These are phyloP conservation scores for Myxozyma vanderwaltii DNA, from an alignment of 805 yeast species.

Conservation along the genomic window DNA sequence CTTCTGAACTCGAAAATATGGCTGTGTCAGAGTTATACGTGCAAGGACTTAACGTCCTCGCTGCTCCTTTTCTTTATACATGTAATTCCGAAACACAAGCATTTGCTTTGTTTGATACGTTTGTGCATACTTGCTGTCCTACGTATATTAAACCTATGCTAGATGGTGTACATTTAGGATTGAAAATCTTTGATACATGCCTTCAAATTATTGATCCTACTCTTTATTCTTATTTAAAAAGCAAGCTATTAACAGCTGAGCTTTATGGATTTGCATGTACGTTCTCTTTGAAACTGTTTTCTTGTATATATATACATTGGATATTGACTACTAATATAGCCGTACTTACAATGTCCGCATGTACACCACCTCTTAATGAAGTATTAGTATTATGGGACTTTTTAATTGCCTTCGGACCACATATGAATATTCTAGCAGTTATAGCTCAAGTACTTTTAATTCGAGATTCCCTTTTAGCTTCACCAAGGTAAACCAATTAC, in stretches of 20 bases:
- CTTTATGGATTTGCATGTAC: constrained; percentile 69
- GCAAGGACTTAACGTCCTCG: constrained; percentile 88
- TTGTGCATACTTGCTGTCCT: constrained; percentile 69
- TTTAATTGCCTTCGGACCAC: constrained; percentile 86
- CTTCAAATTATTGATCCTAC: constrained; percentile 73
- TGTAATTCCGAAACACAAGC: constrained; percentile 85
- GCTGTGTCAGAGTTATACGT: constrained; percentile 54
- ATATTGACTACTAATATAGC: constrained; percentile 41
- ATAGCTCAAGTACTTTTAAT: constrained; percentile 79
- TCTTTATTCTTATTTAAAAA: constrained; percentile 58
- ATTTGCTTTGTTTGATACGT: constrained; percentile 64
- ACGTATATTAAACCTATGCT: constrained; percentile 74
- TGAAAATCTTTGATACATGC: constrained; percentile 68
- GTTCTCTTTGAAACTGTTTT: not conserved
- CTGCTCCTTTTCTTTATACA: constrained; percentile 79
- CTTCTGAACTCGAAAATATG: not conserved
- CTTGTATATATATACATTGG: no score
- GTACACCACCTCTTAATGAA: constrained; percentile 80
- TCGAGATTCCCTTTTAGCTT: constrained; percentile 60
- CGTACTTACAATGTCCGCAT: constrained; percentile 79
- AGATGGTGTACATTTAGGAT: constrained; percentile 80
- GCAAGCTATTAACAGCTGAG: constrained; percentile 75
- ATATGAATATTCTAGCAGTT: constrained; percentile 79
- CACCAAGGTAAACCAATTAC: constrained; percentile 43
- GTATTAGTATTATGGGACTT: constrained; percentile 86